A percentile compares a stretch with the other conserved stretches of the same genome.
These are phyloP conservation scores for Podila epigama DNA, from an alignment of 192 early-diverging fungal genomes.

Conservation along the genomic window DNA sequence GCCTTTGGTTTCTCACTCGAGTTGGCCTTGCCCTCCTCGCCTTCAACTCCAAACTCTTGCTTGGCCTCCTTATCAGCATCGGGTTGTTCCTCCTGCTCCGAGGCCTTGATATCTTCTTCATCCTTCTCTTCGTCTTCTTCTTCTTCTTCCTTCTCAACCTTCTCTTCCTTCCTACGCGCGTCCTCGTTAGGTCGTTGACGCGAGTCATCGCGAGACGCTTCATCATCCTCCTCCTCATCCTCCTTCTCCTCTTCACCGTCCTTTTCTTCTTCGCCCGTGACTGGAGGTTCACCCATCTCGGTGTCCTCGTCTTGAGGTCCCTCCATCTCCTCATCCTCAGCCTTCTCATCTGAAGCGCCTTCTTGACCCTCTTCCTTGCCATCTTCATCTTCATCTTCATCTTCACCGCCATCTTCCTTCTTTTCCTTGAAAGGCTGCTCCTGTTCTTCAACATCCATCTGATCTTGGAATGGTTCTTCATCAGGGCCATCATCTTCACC, in stretches of 20 bases:
- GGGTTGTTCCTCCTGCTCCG: conserved; percentile 54
- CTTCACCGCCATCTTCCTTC: conserved; percentile 27
- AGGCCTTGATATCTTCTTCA: conserved; percentile 55
- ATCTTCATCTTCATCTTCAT: conserved; percentile 53
- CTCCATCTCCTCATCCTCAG: conserved; percentile 49
- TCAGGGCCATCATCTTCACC: conserved; percentile 56
- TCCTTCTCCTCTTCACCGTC: conserved; percentile 23
- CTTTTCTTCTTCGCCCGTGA: conserved; percentile 20
- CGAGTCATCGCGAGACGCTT: conserved; percentile 38
- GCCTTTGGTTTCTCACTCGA: conserved; percentile 56
- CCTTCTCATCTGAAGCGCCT: conserved; percentile 25
- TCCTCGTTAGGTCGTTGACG: conserved; percentile 40
- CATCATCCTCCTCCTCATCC: conserved; percentile 42
- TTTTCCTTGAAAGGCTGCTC: conserved; percentile 49
- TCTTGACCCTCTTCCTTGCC: conserved; percentile 49
- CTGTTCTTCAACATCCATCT: conserved; percentile 55
- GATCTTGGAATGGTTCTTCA: conserved; percentile 44
- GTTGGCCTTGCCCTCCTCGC: conserved; percentile 64
- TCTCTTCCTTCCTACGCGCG: conserved; percentile 28
- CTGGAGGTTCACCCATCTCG: conserved; percentile 32
- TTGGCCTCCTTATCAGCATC: conserved; percentile 58
- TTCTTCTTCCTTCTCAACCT: conserved; percentile 19
- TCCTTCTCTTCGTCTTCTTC: conserved; percentile 54
- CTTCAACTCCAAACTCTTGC: conserved; percentile 74
- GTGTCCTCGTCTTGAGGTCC: conserved; percentile 22